Conservation (phyloP, 2,329 filamentous ascomycete species). For the Botryotinia globosa region DNA sequence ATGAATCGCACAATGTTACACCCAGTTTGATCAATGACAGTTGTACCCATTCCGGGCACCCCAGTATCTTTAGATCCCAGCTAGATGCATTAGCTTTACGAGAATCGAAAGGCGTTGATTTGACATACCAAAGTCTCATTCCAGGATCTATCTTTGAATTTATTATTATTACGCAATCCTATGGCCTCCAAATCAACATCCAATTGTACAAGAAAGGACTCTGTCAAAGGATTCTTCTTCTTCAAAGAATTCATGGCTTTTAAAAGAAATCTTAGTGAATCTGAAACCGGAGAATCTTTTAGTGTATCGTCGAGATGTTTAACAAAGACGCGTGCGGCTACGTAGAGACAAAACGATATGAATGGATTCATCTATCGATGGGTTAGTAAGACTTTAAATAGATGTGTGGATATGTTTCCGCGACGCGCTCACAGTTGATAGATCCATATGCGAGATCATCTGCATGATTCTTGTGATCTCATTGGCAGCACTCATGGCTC, state of each 20-base stretch:
- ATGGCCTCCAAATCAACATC: slow-evolving; percentile 85
- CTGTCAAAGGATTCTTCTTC: slow-evolving; percentile 82
- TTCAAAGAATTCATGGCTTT: slow-evolving; percentile 89
- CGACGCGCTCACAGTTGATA: slow-evolving; percentile 63
- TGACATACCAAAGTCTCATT: slow-evolving; percentile 39
- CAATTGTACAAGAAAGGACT: slow-evolving; percentile 90
- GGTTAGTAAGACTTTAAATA: slow-evolving; percentile 9
- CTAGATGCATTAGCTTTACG: slow-evolving; percentile 27
- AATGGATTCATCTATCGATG: slow-evolving; percentile 84
- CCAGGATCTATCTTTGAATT: slow-evolving; percentile 50
- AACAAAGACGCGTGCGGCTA: slow-evolving; percentile 91
- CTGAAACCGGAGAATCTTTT: slow-evolving; percentile 72
- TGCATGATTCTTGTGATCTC: slow-evolving; percentile 95
- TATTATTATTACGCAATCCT: slow-evolving; percentile 56
- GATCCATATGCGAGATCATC: slow-evolving; percentile 86
- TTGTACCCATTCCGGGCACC: slow-evolving; percentile 18
- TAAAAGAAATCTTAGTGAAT: slow-evolving; percentile 86
- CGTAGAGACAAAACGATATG: slow-evolving; percentile 91
- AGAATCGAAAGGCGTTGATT: slow-evolving; percentile 21
- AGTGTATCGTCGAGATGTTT: slow-evolving; percentile 95
- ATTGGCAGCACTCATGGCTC: slow-evolving; percentile 89
- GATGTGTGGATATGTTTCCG: neutral
- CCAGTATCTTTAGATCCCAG: slow-evolving; percentile 28
- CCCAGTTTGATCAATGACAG: slow-evolving; percentile 17
- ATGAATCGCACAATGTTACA: slow-evolving; percentile 23